Evolutionary conservation across 345 rosid species (phyloP).

Genomic region (Bruguiera sexangula): DNA sequence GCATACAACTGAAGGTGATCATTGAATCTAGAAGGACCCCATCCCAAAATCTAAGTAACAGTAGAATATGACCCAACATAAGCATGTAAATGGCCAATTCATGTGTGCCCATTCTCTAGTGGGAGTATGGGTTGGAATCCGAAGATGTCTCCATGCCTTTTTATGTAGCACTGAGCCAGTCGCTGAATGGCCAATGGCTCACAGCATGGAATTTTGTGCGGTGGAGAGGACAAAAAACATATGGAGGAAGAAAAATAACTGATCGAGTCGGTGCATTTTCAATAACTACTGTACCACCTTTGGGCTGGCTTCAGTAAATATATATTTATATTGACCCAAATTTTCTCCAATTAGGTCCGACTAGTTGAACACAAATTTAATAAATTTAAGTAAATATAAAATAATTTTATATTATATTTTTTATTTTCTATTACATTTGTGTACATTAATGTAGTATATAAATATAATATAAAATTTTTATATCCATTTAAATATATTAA

Average conservation of each 20-base stretch:
- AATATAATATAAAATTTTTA: too few relatives aligned
- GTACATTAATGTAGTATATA: too few relatives aligned
- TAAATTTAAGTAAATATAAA: too few relatives aligned
- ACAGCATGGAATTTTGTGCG: neutral
- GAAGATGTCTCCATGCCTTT: neutral
- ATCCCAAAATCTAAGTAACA: neutral
- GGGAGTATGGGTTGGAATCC: neutral
- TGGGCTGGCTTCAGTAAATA: neutral
- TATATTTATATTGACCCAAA: neutral
- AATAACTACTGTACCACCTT: neutral
- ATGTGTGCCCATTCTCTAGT: neutral
- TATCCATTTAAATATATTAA: too few relatives aligned
- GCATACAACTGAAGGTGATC: neutral
- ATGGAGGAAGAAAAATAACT: neutral
- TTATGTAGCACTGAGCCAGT: neutral
- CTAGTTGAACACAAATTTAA: too few relatives aligned
- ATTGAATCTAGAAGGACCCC: slow-evolving; percentile 15
- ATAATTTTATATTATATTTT: too few relatives aligned
- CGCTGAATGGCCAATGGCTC: slow-evolving; percentile 79
- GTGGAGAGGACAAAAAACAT: neutral
- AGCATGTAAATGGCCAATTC: neutral
- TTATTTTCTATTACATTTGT: too few relatives aligned
- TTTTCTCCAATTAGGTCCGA: too few relatives aligned
- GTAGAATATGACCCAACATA: neutral
- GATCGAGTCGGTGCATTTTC: slow-evolving; percentile 5